Evolutionary conservation across 2,329 filamentous ascomycete genomes (phyloP), one percentile per base, ranked within the genome.

Genomic region (Gremmenia infestans): DNA sequence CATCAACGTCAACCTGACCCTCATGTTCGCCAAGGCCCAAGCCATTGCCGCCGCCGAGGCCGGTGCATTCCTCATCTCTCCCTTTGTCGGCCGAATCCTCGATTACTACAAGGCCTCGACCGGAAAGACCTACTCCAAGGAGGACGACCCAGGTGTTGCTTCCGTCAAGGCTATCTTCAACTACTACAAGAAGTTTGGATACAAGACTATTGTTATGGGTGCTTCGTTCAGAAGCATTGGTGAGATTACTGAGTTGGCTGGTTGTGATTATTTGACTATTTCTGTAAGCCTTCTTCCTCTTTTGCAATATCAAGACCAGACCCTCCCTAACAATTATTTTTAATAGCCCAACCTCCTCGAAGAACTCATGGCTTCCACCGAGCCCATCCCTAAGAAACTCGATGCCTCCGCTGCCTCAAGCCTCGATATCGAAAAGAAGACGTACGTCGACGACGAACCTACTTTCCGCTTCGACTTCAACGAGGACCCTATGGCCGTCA

Each of bases 101-200:
- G 94, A 99, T 80, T 99, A 93, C 93, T 97, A 87, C 89, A 99
- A 99, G 90, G 90, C 90, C 58, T 80, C 86, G 68, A 89, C 86
- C 75, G 96, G 96, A 87, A 92, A 95, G 84, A 89, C 94, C 66
- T 99, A 92, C 86, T 71, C 81, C 73, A 83, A 91, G 74, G 79
- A 89, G 76, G 89, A 96, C 75, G 94, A 99, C 81, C 94, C 94
- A 56, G 94, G 94, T 81, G 94, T 99, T 76, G 83, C 90, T 80
- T 93, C 88, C 65, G 94, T 99, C 72, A 83, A 93, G 82, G 73
- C 70, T 76, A 99, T 99, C 81, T 99, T 88, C 86, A 94, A 99
- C 85, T 99, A 99, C 89, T 99, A 99, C 88, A 99, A 99, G 90
- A 97, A 97, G 84, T 90, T 80, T 76, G 91, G 89, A 75, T 97